Base-by-base conservation (phyloP, 192 early-diverging fungal genomes). In the Chytriomyces sp. region DNA sequence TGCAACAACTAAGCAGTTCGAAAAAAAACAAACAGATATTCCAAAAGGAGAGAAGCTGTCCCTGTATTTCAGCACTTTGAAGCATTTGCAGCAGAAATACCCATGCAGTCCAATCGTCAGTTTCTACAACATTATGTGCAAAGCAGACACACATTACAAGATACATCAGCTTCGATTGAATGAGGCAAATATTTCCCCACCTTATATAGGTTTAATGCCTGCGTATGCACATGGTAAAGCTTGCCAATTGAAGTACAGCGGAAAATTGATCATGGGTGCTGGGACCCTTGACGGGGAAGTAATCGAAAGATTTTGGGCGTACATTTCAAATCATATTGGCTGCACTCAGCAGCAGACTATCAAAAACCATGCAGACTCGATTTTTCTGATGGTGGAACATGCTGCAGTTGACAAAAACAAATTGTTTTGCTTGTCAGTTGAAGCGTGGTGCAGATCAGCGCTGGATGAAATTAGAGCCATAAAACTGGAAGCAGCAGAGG, bases 21-120 rank as follows among this genome's bases (percentile, higher is more conserved):
- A 35, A 35, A 57, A 20, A 20, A 18, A 20, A 18, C 0, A 20
- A 20, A 20, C 53, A 57, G 62, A 26, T 64, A 26, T 64, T 13
- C 24, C 62, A 64, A 64, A 64, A 10, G 62, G 62, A 13, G 62
- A 64, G 24, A 64, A 64, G 62, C 62, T 64, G 9, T 18, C n/a
- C 0, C 26, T 23, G 16, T 16, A 16, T 23, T 16, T 64, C 62
- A 64, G n/a, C 5, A 5, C 26, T 5, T 28, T 64, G 16, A 1
- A 28, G 1, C 62, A 64, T 26, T 0, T 64, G 1, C 16, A 23
- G 1, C 16, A 64, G 1, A 64, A 18, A 3, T 64, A 64, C 24
- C 62, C 62, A 64, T 16, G 62, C 10, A 26, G n/a, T 24, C 16
- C 1, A 5, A 64, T 64, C 3, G 5, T 64, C 26, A 23, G 16